These are phyloP conservation scores for Gynandropsis gynandra DNA, from an alignment of 345 rosid genomes.

Conservation along the genomic window DNA sequence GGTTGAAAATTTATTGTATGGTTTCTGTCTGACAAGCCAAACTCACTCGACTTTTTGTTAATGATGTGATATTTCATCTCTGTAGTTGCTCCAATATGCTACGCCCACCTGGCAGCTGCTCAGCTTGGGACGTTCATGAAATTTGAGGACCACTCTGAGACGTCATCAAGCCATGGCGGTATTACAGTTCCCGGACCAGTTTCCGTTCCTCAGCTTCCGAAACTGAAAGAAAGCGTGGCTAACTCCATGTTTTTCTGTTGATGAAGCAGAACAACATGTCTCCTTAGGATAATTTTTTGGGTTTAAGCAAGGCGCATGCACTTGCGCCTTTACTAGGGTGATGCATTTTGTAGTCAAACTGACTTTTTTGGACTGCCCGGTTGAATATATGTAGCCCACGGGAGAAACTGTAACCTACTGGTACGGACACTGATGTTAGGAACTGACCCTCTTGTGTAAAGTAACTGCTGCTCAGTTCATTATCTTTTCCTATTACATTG, in stretches of 20 bases:
- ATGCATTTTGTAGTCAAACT: too few relatives aligned
- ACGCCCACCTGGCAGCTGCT: slow-evolving; percentile 33
- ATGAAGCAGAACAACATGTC: neutral
- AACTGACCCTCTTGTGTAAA: too few relatives aligned
- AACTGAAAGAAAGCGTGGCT: slow-evolving; percentile 22
- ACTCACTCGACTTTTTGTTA: too few relatives aligned
- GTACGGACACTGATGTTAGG: too few relatives aligned
- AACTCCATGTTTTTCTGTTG: slow-evolving; percentile 33
- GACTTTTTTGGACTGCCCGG: too few relatives aligned
- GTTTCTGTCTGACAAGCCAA: too few relatives aligned
- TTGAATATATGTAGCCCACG: too few relatives aligned
- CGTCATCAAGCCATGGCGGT: slow-evolving; percentile 32
- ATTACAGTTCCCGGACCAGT: slow-evolving; percentile 23
- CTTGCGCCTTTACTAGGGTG: too few relatives aligned
- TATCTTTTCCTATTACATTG: too few relatives aligned
- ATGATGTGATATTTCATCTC: neutral
- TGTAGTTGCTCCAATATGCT: slow-evolving; percentile 30
- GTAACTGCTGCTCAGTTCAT: too few relatives aligned
- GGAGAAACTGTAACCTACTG: too few relatives aligned
- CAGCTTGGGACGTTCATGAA: slow-evolving; percentile 32
- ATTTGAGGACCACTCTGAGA: slow-evolving; percentile 29
- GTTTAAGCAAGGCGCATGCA: neutral
- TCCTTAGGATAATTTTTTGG: neutral
- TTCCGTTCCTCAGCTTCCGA: slow-evolving; percentile 24
- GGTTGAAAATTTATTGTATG: too few relatives aligned